Percentiles rank a stretch among this genome's conserved stretches.
Conservation (phyloP, 2,329 filamentous ascomycete genomes). For the Colletotrichum simmondsii region DNA sequence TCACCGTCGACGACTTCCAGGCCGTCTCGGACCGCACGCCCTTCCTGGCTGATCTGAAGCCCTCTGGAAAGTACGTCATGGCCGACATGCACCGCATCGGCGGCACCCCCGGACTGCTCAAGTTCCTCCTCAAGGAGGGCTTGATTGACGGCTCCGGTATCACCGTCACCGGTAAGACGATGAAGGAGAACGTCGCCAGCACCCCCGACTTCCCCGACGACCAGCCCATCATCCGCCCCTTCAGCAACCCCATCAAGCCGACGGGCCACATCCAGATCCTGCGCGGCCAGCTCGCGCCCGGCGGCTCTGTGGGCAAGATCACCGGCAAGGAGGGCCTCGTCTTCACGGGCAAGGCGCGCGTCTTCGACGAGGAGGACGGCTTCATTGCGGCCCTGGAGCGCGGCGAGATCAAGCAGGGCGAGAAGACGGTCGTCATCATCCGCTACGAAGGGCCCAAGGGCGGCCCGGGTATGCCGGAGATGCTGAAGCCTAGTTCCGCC, state of each 20-base stretch:
- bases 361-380: constrained; percentile 85
- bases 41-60: constrained; percentile 85
- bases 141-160: constrained; percentile 83
- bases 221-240: constrained; percentile 83
- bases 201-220: constrained; percentile 79
- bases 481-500: constrained; percentile 90
- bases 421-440: constrained; percentile 91
- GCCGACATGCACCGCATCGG: constrained; percentile 86
- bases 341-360: constrained; percentile 83
- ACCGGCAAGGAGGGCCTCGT: constrained; percentile 91
- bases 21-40: constrained; percentile 81
- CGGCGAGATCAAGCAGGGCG: constrained; percentile 82
- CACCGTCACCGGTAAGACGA: constrained; percentile 89
- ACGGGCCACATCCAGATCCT: constrained; percentile 92
- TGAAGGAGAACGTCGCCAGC: constrained; percentile 85
- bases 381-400: constrained; percentile 82
- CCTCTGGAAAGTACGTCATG: constrained; percentile 89
- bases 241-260: constrained; percentile 85
- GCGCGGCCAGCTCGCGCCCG: constrained; percentile 84
- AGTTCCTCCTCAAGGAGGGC: constrained; percentile 85
- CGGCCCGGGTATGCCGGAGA: constrained; percentile 94
- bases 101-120: constrained; percentile 87
- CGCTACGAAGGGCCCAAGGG: constrained; percentile 95
- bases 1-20: constrained; percentile 90
- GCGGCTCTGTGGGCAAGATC: constrained; percentile 91